Evolutionary conservation across 768 basidiomycete genomes (phyloP), one percentile per base, ranked within the genome.

Genomic region (Wakefieldia striispora): DNA sequence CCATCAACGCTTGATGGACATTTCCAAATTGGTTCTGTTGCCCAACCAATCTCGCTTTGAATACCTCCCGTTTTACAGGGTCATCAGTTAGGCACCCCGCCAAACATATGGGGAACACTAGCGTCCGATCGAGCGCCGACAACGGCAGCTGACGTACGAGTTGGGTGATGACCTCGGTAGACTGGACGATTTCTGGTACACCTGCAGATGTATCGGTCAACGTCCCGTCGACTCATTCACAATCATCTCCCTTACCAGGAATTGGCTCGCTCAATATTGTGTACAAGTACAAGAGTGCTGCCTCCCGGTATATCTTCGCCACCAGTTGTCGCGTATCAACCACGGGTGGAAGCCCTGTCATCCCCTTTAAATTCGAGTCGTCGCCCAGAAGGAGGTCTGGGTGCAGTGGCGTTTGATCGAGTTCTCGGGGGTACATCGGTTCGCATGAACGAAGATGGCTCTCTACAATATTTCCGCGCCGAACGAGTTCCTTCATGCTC

Each of bases 61-160:
- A 72, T 57, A 82, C 75, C 43, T 82, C 81, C 31, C 83, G 75
- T 42, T 73, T 73, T 35, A 65, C 70, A 16, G 74, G 78, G 63
- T 84, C 81, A 64, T 88, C 82, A 39, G 86, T 80, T 77, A 91
- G 76, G 64, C 82, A 82, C 6, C 84, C 89, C 26, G 84, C 82
- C 36, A 92, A 71, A 63, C 82, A 84, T 47, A 88, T 76, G 24
- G 89, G 88, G 67, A 90, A 85, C 19, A 88, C 72, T 36, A 90
- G 66, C 8, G 79, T 75, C 49, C 86, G 80, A 65, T 92, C 89
- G 37, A 80, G 66, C 49, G 79, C 73, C 14, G 83, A 82, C 36
- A 79, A 67, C 23, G 76, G 77, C 45, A 89, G 63, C 55, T 77
- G 76, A 49, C 72, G 70, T 47, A 89, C 62, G 19, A 76, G 68